These are phyloP conservation scores for Amylocystis lapponica DNA, from an alignment of 768 basidiomycete genomes.

Conservation along the genomic window DNA sequence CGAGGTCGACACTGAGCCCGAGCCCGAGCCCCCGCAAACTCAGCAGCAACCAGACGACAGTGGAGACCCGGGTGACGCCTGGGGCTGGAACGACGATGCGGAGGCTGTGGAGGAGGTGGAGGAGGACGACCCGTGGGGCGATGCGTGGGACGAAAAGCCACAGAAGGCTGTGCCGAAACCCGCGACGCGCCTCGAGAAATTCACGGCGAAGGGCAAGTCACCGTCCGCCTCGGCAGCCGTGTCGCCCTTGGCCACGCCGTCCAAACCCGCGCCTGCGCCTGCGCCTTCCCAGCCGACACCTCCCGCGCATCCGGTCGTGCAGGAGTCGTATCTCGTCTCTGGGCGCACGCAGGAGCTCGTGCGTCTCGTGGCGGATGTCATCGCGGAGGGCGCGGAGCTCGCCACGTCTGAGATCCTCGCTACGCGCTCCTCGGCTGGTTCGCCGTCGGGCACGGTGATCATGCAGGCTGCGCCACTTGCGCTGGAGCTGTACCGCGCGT, in stretches of 20 bases:
- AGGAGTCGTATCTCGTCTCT: constrained; percentile 60
- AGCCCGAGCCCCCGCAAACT: background rate
- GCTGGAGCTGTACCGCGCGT: constrained; percentile 74
- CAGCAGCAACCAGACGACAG: constrained; percentile 1
- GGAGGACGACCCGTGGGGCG: constrained; percentile 65
- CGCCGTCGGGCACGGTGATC: constrained; percentile 35
- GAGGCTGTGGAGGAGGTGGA: constrained; percentile 23
- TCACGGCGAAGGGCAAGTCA: constrained; percentile 52
- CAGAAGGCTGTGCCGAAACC: constrained; percentile 36
- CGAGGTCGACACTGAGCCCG: constrained; percentile 17
- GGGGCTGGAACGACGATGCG: constrained; percentile 72
- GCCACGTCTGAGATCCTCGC: constrained; percentile 49
- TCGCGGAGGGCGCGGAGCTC: constrained; percentile 65
- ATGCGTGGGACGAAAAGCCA: constrained; percentile 29
- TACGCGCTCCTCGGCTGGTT: constrained; percentile 11
- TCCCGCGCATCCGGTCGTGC: constrained; percentile 17
- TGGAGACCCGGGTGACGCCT: constrained; percentile 50
- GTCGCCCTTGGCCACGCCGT: background rate
- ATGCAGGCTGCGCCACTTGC: constrained; percentile 56
- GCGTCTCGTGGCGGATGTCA: constrained; percentile 50
- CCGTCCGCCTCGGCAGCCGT: background rate
- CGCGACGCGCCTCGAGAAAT: constrained; percentile 53
- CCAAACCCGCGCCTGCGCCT: constrained; percentile 9
- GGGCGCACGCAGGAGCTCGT: constrained; percentile 48
- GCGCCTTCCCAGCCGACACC: no score